Conservation (phyloP, 2,329 filamentous ascomycete species). For the Colletotrichum navitas region DNA sequence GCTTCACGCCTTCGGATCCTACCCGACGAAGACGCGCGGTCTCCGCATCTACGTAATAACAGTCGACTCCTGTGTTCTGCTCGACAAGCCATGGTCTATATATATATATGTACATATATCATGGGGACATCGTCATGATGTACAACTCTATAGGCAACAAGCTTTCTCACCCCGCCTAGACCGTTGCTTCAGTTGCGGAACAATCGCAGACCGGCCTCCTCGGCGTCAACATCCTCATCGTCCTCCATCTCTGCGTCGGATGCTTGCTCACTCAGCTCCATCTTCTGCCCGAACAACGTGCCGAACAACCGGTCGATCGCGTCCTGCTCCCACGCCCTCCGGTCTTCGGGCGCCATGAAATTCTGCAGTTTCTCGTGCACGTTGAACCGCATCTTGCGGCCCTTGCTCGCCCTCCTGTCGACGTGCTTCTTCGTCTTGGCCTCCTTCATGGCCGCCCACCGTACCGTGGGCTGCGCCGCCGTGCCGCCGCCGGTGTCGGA, state of each 20-base stretch:
- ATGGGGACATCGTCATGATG: constrained; percentile 36
- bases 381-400: constrained; percentile 91
- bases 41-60: background rate
- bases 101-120: background rate
- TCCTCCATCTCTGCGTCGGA: constrained; percentile 63
- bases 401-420: constrained; percentile 95
- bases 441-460: constrained; percentile 78
- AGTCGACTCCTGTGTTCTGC: background rate
- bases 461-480: constrained; percentile 64
- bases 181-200: constrained; percentile 58
- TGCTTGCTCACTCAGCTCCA: constrained; percentile 68
- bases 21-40: background rate
- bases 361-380: constrained; percentile 98
- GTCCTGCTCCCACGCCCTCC: constrained; percentile 81
- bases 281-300: constrained; percentile 78
- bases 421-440: constrained; percentile 86
- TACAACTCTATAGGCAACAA: constrained; percentile 6
- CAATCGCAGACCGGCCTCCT: constrained; percentile 66
- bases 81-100: constrained; percentile 8
- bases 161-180: background rate
- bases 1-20: too few relatives aligned
- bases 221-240: constrained; percentile 61
- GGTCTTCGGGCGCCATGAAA: constrained; percentile 94
- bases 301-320: constrained; percentile 84
- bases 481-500: constrained; percentile 67